phyloP scores from a whole-genome alignment of 1,284 basidiomycete genomes.

The Naganishia liquefaciens region DNA sequence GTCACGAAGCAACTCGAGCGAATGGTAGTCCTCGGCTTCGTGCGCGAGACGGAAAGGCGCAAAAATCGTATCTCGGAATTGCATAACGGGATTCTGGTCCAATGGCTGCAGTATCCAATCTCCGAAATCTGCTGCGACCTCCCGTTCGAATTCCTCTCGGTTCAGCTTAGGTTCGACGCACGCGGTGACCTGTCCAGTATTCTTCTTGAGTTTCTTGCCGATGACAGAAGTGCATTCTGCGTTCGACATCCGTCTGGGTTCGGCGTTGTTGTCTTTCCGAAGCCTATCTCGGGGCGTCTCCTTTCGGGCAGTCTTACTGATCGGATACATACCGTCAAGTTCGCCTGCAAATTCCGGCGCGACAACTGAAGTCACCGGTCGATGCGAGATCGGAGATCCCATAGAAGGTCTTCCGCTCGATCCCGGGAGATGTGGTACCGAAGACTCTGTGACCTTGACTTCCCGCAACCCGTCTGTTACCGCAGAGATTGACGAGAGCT shows the following conservation, averaged over 20 bases:
- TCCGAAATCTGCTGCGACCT: not conserved
- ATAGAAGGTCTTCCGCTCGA: conserved; percentile 12
- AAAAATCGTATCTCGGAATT: not conserved
- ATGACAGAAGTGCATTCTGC: not conserved
- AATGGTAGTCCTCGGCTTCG: not conserved
- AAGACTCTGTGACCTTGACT: not conserved
- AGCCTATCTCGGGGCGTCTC: conserved; percentile 2
- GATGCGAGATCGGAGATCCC: not conserved
- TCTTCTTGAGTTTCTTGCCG: not conserved
- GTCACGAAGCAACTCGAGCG: no score
- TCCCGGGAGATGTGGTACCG: not conserved
- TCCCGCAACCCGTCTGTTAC: conserved; percentile 13
- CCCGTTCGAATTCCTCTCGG: not conserved
- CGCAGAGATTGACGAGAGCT: not conserved
- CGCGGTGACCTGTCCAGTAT: not conserved
- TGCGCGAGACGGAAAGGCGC: not conserved
- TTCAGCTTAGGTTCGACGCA: not conserved
- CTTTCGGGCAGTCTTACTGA: not conserved
- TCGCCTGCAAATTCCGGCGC: not conserved
- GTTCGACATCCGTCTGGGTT: not conserved
- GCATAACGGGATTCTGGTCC: not conserved
- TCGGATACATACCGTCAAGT: not conserved
- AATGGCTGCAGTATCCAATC: not conserved
- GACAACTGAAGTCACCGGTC: not conserved
- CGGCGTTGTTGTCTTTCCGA: conserved; percentile 1